A percentile compares a stretch with the other conserved stretches of the same genome.
Evolutionary conservation across 495 filamentous ascomycete genomes (phyloP).

Genomic region (Immersiella caudata): DNA sequence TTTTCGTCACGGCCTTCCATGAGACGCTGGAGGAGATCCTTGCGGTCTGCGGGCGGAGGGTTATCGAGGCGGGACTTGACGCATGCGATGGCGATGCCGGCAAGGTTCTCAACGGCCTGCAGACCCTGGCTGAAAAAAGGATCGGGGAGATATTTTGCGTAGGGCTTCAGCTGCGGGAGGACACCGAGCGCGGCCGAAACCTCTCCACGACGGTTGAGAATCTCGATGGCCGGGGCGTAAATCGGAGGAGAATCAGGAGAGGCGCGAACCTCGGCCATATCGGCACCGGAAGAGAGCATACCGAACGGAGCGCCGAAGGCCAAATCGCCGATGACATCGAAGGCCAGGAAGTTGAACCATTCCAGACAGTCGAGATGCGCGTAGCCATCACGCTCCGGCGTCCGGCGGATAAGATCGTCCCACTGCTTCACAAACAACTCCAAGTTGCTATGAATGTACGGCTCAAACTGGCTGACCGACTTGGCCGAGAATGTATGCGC

Average conservation of each 20-base stretch:
- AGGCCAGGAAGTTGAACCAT: constrained; percentile 95
- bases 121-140: constrained; percentile 68
- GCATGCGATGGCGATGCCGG: constrained; percentile 77
- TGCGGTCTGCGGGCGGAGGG: constrained; percentile 62
- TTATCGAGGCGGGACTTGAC: constrained; percentile 73
- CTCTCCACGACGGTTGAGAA: constrained; percentile 70
- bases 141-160: constrained; percentile 66
- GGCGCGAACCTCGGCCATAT: constrained; percentile 59
- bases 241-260: constrained; percentile 55
- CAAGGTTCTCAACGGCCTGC: constrained; percentile 65
- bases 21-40: constrained; percentile 78
- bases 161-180: constrained; percentile 63
- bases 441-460: constrained; percentile 82
- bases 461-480: constrained; percentile 81
- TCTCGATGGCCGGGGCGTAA: constrained; percentile 68
- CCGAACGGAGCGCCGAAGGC: constrained; percentile 61
- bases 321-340: constrained; percentile 87
- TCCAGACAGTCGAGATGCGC: constrained; percentile 75
- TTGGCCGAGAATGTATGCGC: constrained; percentile 87
- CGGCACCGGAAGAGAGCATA: constrained; percentile 63
- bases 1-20: constrained; percentile 86
- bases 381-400: constrained; percentile 32
- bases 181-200: constrained; percentile 67
- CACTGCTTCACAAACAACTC: constrained; percentile 73
- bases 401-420: constrained; percentile 55